Percentiles rank a stretch among this genome's conserved stretches.
These are phyloP conservation scores for Smittium mucronatum DNA, from an alignment of 371 early-diverging fungal genomes.

Conservation along the genomic window DNA sequence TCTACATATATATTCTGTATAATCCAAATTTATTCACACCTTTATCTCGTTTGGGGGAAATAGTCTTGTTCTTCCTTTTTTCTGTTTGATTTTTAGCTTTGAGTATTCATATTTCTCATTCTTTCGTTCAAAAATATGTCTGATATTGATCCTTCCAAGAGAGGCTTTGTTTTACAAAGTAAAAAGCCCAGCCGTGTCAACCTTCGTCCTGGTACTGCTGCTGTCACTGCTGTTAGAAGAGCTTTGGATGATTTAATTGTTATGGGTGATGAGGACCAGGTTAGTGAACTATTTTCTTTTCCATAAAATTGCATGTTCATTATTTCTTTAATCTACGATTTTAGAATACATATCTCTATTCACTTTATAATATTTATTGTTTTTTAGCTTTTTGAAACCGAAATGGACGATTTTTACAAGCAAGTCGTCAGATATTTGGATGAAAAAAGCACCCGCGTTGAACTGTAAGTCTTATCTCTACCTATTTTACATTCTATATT, in stretches of 20 bases:
- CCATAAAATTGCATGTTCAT: neutral
- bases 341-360: no score
- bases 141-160: neutral
- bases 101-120: no score
- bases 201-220: neutral
- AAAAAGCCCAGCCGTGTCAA: neutral
- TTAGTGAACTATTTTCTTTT: neutral
- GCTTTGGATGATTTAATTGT: neutral
- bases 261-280: neutral
- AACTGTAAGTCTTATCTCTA: constrained; percentile 46
- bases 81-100: no score
- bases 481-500: constrained; percentile 7
- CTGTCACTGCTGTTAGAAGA: neutral
- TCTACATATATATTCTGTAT: no score
- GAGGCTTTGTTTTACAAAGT: neutral
- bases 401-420: constrained; percentile 86
- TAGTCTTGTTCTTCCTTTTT: no score
- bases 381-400: constrained; percentile 24
- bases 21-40: no score
- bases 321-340: no score
- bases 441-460: constrained; percentile 58
- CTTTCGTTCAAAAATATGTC: no score
- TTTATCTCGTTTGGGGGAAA: no score
- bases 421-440: constrained; percentile 74
- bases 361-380: no score